Conservation (phyloP, 1,284 basidiomycete species). For the Tilletia caries region DNA sequence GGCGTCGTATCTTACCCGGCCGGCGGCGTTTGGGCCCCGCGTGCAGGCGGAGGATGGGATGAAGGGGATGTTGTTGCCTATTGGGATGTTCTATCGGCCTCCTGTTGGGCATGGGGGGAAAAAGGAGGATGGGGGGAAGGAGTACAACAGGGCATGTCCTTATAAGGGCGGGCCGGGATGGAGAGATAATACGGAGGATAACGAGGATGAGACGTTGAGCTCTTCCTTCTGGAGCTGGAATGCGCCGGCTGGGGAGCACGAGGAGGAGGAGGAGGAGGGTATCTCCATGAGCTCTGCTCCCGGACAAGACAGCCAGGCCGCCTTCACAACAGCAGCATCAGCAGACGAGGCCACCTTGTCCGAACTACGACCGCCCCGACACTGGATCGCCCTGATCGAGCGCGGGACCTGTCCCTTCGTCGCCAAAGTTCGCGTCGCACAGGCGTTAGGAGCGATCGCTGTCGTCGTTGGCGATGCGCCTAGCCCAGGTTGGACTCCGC, state of each 20-base stretch:
- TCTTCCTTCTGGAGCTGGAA: background rate
- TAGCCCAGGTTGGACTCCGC: background rate
- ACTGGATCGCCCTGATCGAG: conserved; percentile 52
- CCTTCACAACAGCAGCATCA: background rate
- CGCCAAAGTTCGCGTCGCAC: conserved; percentile 47
- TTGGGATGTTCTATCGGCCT: conserved; percentile 38
- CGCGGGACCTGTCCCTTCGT: conserved; percentile 47
- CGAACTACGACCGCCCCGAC: conserved; percentile 27
- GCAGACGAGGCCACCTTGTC: too few relatives aligned
- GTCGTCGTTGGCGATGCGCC: conserved; percentile 50
- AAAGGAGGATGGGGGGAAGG: background rate
- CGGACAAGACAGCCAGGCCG: background rate
- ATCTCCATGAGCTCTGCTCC: background rate
- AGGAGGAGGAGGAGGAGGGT: background rate
- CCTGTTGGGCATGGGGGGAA: conserved; percentile 14
- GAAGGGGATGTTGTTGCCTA: conserved; percentile 37
- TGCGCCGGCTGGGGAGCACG: background rate
- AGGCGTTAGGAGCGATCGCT: conserved; percentile 47
- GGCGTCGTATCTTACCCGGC: conserved; percentile 43
- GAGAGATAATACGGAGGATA: conserved; percentile 22
- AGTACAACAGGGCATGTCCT: conserved; percentile 32
- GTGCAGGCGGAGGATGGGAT: conserved; percentile 37
- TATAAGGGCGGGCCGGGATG: conserved; percentile 37
- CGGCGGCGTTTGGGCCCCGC: conserved; percentile 49
- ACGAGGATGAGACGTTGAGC: conserved; percentile 24